Base-by-base conservation (phyloP, 345 rosid genomes). In the Populus alba region DNA sequence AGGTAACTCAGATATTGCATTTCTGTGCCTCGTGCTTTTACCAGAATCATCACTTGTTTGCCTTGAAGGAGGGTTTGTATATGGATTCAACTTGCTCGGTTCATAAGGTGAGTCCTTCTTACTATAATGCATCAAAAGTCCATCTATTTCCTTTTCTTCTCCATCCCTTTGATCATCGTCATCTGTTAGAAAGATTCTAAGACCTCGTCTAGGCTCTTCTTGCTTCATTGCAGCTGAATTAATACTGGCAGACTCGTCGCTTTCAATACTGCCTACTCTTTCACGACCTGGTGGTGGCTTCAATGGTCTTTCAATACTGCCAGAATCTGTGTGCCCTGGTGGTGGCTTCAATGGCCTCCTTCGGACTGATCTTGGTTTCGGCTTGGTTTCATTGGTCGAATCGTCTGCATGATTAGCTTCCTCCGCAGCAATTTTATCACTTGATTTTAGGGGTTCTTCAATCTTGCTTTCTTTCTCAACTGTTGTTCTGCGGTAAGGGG, bases 291-390 rank as follows among this genome's bases (percentile, higher is more conserved):
- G 78, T 0, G 84, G 81, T 29, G 75, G 78, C 79, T 65, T 81
- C 81, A 81, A 39, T 27, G 75, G 75, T 29, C 65, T 68, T 45
- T 71, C 79, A 29, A 68, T 29, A 31, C 37, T 45, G 22, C 49
- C 73, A 59, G 31, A 7, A 23, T 38, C 38, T 66, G 80, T 83
- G 6, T 5, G 82, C 16, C 76, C 88, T 10, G 78, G 86, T 0
- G 82, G 82, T 12, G 72, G 86, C 37, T 84, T 90, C 68, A 78
- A 79, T 65, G 77, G 76, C 74, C 87, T 82, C 59, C 85, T 86
- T 80, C 96, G 85, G 74, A 89, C 89, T 65, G 97, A 91, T 86
- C 85, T 87, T 39, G 95, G 97, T 84, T 84, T 88, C 70, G 92
- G 85, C 78, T 83, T 85, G 5, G 87, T 57, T 73, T 79, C 88